These are phyloP conservation scores for Linum trigynum DNA, from an alignment of 345 rosid species.

Conservation along the genomic window DNA sequence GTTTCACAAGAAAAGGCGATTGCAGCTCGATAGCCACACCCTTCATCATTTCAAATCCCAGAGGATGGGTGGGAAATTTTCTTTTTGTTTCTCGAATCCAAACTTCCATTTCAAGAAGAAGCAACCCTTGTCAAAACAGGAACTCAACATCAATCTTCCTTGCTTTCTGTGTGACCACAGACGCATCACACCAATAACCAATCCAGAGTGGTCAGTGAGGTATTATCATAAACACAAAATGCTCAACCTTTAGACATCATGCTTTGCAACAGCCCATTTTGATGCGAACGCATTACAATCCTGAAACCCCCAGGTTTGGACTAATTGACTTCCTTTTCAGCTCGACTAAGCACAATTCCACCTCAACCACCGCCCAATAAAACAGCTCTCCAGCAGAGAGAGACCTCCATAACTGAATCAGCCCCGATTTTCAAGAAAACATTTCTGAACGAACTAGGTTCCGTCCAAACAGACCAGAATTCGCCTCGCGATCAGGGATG, in stretches of 20 bases:
- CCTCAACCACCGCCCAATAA: background rate
- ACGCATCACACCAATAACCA: background rate
- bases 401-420: conserved; percentile 4
- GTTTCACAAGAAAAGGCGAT: background rate
- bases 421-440: background rate
- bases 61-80: background rate
- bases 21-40: background rate
- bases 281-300: background rate
- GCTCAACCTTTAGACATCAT: background rate
- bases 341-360: background rate
- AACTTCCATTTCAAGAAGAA: background rate
- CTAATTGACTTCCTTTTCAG: no score
- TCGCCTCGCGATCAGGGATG: background rate
- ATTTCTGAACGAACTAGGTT: conserved; percentile 5
- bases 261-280: conserved; percentile 1
- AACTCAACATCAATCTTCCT: background rate
- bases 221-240: conserved; percentile 20
- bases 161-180: no score
- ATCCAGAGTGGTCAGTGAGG: conserved; percentile 9
- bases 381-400: background rate
- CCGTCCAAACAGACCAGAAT: conserved; percentile 1
- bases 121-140: background rate
- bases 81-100: background rate
- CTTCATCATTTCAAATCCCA: background rate
- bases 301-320: background rate